phyloP scores from a whole-genome alignment of 2,329 filamentous ascomycete genomes.

The Pseudocercospora pini-densiflorae region DNA sequence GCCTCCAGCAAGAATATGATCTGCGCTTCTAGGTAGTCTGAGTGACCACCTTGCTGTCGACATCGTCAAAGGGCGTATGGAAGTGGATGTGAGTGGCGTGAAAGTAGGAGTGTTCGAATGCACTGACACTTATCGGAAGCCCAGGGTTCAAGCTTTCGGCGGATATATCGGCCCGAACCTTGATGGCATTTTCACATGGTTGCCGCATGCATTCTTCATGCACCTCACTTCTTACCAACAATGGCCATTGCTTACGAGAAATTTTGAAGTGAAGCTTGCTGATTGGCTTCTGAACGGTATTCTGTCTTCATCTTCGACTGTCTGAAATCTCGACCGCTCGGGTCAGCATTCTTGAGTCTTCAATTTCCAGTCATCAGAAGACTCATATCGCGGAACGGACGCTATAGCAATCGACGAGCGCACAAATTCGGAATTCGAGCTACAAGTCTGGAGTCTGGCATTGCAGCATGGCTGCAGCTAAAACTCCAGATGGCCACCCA shows the following conservation, averaged over 20 bases:
- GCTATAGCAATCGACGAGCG: background rate
- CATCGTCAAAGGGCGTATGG: too few species aligned
- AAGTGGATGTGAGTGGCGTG: too few species aligned
- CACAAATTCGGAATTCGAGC: background rate
- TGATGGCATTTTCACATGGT: conserved; percentile 2
- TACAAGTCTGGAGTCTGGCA: background rate
- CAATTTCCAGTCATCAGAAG: background rate
- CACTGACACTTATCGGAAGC: background rate
- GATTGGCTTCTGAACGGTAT: too few species aligned
- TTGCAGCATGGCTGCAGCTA: background rate
- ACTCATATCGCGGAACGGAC: background rate
- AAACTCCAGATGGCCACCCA: background rate
- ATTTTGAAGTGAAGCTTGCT: too few species aligned
- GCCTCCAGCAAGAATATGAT: background rate
- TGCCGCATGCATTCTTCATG: background rate
- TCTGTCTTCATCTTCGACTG: too few species aligned
- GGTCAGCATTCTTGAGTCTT: too few species aligned
- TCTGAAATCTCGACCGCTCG: too few species aligned
- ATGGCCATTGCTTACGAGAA: background rate
- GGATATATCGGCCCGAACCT: conserved; percentile 7
- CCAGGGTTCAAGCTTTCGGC: conserved; percentile 2
- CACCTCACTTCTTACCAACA: background rate
- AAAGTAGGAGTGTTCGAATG: background rate
- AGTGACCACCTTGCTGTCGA: conserved; percentile 19
- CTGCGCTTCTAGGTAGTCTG: conserved; percentile 20